Conservation (phyloP, 2,329 filamentous ascomycete species). For the Verticillium alfalfae region DNA sequence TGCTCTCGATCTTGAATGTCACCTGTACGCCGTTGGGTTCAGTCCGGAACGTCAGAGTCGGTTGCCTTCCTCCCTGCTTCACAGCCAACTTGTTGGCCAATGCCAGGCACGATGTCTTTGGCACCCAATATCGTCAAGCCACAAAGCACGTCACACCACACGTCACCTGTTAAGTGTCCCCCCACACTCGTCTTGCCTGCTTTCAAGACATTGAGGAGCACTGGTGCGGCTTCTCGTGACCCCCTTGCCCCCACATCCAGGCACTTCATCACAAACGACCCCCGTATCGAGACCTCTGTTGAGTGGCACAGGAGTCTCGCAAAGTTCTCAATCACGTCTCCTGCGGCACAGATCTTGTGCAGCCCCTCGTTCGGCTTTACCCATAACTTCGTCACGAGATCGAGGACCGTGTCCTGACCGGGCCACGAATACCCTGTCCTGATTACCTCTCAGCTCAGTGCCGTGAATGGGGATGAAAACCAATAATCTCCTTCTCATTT, state of each 20-base stretch:
- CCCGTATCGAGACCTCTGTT: too few relatives aligned
- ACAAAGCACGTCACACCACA: background rate
- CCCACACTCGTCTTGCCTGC: background rate
- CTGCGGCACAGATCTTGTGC: too few relatives aligned
- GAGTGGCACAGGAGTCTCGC: too few relatives aligned
- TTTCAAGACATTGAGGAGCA: background rate
- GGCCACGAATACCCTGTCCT: background rate
- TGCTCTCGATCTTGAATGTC: too few relatives aligned
- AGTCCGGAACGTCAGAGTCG: background rate
- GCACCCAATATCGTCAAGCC: background rate
- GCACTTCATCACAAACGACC: too few relatives aligned
- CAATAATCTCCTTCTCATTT: background rate
- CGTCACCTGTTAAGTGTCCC: background rate
- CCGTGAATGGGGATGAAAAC: too few relatives aligned
- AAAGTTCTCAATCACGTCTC: too few relatives aligned
- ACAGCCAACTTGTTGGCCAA: background rate
- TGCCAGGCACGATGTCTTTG: background rate
- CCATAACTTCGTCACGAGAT: too few relatives aligned
- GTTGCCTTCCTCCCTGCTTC: background rate
- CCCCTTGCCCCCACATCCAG: too few relatives aligned
- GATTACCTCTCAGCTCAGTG: background rate
- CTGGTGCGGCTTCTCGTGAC: background rate
- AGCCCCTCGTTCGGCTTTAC: too few relatives aligned
- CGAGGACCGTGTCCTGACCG: background rate
- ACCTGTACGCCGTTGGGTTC: too few relatives aligned